Conservation (phyloP, 371 early-diverging fungal genomes). For the Rhizopus delemar region DNA sequence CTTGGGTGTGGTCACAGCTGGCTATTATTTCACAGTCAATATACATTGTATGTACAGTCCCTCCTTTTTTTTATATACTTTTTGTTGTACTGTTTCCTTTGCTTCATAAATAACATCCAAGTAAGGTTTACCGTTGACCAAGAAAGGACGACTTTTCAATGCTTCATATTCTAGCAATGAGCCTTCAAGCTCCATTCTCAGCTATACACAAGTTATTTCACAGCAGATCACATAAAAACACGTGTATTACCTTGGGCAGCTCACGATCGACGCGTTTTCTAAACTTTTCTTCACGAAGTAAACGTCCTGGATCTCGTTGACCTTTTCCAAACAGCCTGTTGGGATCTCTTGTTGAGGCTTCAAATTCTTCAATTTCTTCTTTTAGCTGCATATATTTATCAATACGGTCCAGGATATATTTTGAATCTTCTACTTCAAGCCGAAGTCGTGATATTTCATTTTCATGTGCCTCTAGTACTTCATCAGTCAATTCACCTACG, state of each 20-base stretch:
- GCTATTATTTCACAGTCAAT: neutral
- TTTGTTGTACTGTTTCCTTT: slow-evolving; percentile 9
- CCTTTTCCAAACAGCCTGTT: slow-evolving; percentile 49
- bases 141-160: slow-evolving; percentile 33
- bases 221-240: neutral
- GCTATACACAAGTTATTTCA: slow-evolving; percentile 3
- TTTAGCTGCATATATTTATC: slow-evolving; percentile 43
- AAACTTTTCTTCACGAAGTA: slow-evolving; percentile 50
- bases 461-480: slow-evolving; percentile 34
- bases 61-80: slow-evolving; percentile 11
- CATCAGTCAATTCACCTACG: slow-evolving; percentile 26
- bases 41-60: neutral
- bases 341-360: slow-evolving; percentile 48
- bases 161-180: slow-evolving; percentile 41
- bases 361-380: slow-evolving; percentile 46
- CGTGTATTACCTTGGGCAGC: slow-evolving; percentile 36
- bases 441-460: slow-evolving; percentile 38
- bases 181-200: slow-evolving; percentile 39
- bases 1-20: slow-evolving; percentile 1
- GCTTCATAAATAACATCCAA: slow-evolving; percentile 27
- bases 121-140: slow-evolving; percentile 44
- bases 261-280: slow-evolving; percentile 45
- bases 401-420: slow-evolving; percentile 42
- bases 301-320: slow-evolving; percentile 49
- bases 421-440: slow-evolving; percentile 37